These are phyloP conservation scores for Gnetum montanum DNA, from an alignment of 75 land plant genomes.

Conservation along the genomic window DNA sequence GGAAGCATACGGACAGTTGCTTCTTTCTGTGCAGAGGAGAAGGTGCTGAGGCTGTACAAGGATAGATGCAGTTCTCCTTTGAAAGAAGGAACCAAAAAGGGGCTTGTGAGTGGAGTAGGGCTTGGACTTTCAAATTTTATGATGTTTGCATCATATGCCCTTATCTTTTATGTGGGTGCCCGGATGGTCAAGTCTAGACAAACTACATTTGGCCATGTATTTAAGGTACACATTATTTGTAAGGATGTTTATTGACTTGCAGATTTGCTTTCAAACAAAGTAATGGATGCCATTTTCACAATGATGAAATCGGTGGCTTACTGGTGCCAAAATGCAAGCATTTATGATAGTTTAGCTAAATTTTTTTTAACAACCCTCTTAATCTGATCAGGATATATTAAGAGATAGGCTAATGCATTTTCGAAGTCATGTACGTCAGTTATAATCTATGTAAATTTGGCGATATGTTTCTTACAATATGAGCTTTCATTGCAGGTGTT, in stretches of 20 bases:
- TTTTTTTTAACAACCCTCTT: too few species aligned
- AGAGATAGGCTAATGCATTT: constrained; percentile 1
- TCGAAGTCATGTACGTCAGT: background rate
- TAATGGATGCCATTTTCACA: too few species aligned
- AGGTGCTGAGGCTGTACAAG: constrained; percentile 27
- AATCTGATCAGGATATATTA: too few species aligned
- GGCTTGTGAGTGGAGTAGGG: constrained; percentile 33
- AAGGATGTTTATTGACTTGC: constrained; percentile 21
- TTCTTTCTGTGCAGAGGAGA: constrained; percentile 51
- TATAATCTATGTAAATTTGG: background rate
- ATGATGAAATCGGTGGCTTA: too few species aligned
- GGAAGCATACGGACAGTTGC: constrained; percentile 49
- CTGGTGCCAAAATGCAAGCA: too few species aligned
- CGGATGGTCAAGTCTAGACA: constrained; percentile 21
- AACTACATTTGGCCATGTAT: constrained; percentile 26
- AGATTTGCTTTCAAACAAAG: constrained; percentile 17
- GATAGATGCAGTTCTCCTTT: constrained; percentile 34
- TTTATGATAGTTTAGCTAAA: constrained; percentile 12
- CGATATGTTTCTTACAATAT: background rate
- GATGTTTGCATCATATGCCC: constrained; percentile 31
- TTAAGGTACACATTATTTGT: constrained; percentile 21
- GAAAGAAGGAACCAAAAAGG: constrained; percentile 32
- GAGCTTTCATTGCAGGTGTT: constrained; percentile 41
- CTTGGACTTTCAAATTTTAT: constrained; percentile 40
- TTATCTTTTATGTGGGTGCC: constrained; percentile 39